Conservation (phyloP, 23 red algal genomes). For the Gracilaria domingensis region DNA sequence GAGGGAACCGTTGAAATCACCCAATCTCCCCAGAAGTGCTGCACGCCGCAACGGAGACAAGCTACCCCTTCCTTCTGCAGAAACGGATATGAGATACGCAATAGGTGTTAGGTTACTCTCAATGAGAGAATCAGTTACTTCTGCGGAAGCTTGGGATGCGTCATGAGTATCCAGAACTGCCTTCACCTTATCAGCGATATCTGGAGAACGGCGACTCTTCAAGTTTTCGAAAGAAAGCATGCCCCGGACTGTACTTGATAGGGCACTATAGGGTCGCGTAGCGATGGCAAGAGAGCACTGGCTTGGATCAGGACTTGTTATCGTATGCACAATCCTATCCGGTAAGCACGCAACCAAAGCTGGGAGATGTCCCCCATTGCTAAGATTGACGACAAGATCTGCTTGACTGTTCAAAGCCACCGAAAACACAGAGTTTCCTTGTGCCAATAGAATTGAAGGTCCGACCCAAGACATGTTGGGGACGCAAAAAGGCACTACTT, state of each 20-base stretch:
- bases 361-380: conserved; percentile 29
- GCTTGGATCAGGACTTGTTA: conserved; percentile 2
- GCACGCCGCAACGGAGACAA: conserved; percentile 48
- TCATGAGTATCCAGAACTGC: conserved; percentile 51
- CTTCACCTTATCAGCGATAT: conserved; percentile 40
- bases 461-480: conserved; percentile 64
- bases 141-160: conserved; percentile 69
- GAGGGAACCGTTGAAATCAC: conserved; percentile 46
- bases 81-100: conserved; percentile 55
- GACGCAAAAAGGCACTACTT: conserved; percentile 28
- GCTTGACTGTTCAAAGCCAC: conserved; percentile 50
- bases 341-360: conserved; percentile 54
- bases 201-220: neutral
- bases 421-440: conserved; percentile 57
- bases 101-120: conserved; percentile 37
- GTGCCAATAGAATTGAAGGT: conserved; percentile 42
- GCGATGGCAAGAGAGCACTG: conserved; percentile 31
- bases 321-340: conserved; percentile 66
- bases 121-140: conserved; percentile 53
- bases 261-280: conserved; percentile 44
- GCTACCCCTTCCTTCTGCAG: conserved; percentile 41
- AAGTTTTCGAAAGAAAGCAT: conserved; percentile 53
- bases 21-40: conserved; percentile 49
- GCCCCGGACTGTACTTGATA: conserved; percentile 50
- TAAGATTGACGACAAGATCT: conserved; percentile 58